Evolutionary conservation across 768 basidiomycete genomes (phyloP), one percentile per base, ranked within the genome.

Genomic region (Tylopilus cervinicoccineus): DNA sequence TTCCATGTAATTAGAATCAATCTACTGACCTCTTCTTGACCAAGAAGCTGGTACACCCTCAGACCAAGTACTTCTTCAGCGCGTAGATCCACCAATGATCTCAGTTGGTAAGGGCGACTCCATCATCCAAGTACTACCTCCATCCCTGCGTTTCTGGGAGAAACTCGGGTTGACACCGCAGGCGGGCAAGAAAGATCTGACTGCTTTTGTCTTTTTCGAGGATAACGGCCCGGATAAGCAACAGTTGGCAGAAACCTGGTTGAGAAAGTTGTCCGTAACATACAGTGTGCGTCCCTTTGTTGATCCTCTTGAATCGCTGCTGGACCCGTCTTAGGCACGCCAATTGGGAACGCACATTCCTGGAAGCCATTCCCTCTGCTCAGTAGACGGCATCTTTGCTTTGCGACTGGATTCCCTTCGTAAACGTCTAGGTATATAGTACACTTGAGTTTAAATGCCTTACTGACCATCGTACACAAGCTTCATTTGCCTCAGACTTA

Each of bases 131-230:
- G 64, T 88, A 16, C 64, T 80, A 13, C 83, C 88, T 2, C 66
- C 87, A 5, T 84, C 88, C 0, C 60, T 93, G 20, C 76, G 83
- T 2, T 93, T 92, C 63, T 93, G 91, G 90, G 84, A 88, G 56
- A 93, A 90, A 62, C 74, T 92, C 12, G 88, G 87, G 0, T 61
- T 93, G 37, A 72, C 74, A 14, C 91, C 91, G 0, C 74, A 77
- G 39, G 76, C 76, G 29, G 91, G 92, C 7, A 71, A 69, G 48
- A 92, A 93, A 67, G 75, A 92, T 55, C 72, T 87, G 5, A 76
- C 73, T 2, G 79, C 78, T 2, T 88, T 83, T 63, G 79, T 83
- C 1, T 68, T 92, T 39, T 85, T 80, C 45, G 87, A 92, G 56
- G 79, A 81, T 19, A 73, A 74, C 10, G 75, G 74, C 2, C 71